Evolutionary conservation across 176 grass and related monocot species (phyloP).

Genomic region (Oryza officinalis): DNA sequence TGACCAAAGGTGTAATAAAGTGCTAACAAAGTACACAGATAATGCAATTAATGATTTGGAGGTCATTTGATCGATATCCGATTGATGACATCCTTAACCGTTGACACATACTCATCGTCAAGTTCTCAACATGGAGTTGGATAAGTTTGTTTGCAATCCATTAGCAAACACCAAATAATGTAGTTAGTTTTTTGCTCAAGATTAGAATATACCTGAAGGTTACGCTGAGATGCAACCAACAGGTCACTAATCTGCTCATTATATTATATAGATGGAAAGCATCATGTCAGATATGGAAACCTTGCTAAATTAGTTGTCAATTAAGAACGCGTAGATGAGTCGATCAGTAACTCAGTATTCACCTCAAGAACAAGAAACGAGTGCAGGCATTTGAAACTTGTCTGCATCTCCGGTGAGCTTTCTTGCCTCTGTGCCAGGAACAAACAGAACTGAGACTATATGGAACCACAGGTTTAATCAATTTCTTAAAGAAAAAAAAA

Average conservation of each 20-base stretch:
- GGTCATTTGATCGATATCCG: slow-evolving; percentile 61
- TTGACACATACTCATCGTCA: slow-evolving; percentile 51
- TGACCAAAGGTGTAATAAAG: neutral
- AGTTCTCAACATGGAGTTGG: slow-evolving; percentile 45
- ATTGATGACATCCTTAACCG: slow-evolving; percentile 79
- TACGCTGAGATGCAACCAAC: slow-evolving; percentile 58
- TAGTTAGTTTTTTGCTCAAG: slow-evolving; percentile 37
- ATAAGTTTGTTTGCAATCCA: slow-evolving; percentile 16
- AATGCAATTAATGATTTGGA: neutral
- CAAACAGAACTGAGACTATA: too few relatives aligned
- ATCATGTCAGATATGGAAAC: slow-evolving; percentile 11
- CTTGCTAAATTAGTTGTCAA: neutral
- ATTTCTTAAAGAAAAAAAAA: too few relatives aligned
- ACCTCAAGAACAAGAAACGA: slow-evolving; percentile 97
- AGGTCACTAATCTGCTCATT: slow-evolving; percentile 92
- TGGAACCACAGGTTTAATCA: too few relatives aligned
- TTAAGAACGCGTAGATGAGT: too few relatives aligned
- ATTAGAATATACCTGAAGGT: slow-evolving; percentile 23
- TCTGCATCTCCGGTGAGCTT: slow-evolving; percentile 56
- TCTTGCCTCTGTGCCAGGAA: slow-evolving; percentile 51
- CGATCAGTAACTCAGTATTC: too few relatives aligned
- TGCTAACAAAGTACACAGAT: neutral
- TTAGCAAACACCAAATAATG: neutral
- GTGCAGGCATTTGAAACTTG: slow-evolving; percentile 74
- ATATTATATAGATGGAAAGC: slow-evolving; percentile 71